These are phyloP conservation scores for Irpex sp. DNA, from an alignment of 1,284 basidiomycete species.

Conservation along the genomic window DNA sequence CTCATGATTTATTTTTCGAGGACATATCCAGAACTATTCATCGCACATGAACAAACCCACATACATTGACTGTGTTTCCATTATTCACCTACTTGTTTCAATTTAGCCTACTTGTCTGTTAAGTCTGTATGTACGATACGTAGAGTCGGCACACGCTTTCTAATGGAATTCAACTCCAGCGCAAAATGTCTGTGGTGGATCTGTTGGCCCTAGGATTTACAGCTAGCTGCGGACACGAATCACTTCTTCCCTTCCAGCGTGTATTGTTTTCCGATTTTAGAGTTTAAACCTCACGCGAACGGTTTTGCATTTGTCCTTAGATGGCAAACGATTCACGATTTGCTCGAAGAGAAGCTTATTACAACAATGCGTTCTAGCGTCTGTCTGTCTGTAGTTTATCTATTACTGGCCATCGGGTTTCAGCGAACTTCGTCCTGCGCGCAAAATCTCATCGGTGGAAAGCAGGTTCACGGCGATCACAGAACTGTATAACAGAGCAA, in stretches of 20 bases:
- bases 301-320: not conserved
- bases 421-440: slow-evolving; percentile 88
- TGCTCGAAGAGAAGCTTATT: not conserved
- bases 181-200: not conserved
- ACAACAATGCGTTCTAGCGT: not conserved
- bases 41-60: not conserved
- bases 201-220: too few relatives aligned
- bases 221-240: too few relatives aligned
- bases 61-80: not conserved
- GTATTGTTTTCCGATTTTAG: too few relatives aligned
- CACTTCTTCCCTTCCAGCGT: too few relatives aligned
- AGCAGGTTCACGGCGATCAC: slow-evolving; percentile 97
- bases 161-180: slow-evolving; percentile 7
- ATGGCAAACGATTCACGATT: not conserved
- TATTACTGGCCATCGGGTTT: slow-evolving; percentile 73
- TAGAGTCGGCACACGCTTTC: not conserved
- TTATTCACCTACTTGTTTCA: slow-evolving; percentile 3
- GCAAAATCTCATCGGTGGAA: slow-evolving; percentile 93
- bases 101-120: slow-evolving; percentile 10
- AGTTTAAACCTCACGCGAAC: not conserved
- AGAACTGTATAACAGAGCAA: slow-evolving; percentile 51
- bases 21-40: not conserved
- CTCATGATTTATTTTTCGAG: not conserved
- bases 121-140: slow-evolving; percentile 16
- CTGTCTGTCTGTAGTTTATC: not conserved